These are phyloP conservation scores for Globisporangium viniferum DNA, from an alignment of 352 stramenopile species.

Conservation along the genomic window DNA sequence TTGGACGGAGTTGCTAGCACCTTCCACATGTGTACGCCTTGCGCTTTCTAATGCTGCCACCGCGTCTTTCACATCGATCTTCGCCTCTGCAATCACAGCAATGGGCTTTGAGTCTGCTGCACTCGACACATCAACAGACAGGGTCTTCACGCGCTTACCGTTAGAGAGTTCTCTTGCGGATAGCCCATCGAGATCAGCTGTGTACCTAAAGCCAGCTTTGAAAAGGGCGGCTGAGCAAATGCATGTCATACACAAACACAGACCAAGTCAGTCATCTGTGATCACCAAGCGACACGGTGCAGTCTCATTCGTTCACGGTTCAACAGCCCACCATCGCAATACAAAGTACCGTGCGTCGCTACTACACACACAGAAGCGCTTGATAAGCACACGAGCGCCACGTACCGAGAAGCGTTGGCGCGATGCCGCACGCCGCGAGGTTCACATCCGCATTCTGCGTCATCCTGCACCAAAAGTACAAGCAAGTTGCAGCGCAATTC, in stretches of 20 bases:
- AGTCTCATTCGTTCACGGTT: background rate
- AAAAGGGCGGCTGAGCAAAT: slow-evolving; percentile 48
- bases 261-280: background rate
- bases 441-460: slow-evolving; percentile 24
- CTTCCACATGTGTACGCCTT: background rate
- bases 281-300: background rate
- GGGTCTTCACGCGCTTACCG: slow-evolving; percentile 21
- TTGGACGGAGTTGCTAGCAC: background rate
- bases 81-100: slow-evolving; percentile 24
- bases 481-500: background rate
- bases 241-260: background rate
- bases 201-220: slow-evolving; percentile 59
- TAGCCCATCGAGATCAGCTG: slow-evolving; percentile 43
- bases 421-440: slow-evolving; percentile 51
- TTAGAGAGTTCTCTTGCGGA: slow-evolving; percentile 55
- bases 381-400: background rate
- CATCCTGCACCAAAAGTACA: slow-evolving; percentile 10
- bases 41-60: slow-evolving; percentile 27
- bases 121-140: background rate
- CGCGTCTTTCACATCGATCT: slow-evolving; percentile 38
- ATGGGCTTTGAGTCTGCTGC: background rate
- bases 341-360: background rate
- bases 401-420: slow-evolving; percentile 57
- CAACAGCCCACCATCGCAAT: background rate
- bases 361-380: background rate